Base-by-base conservation (phyloP, 768 basidiomycete genomes). In the Lanmaoa pseudosensibilis region DNA sequence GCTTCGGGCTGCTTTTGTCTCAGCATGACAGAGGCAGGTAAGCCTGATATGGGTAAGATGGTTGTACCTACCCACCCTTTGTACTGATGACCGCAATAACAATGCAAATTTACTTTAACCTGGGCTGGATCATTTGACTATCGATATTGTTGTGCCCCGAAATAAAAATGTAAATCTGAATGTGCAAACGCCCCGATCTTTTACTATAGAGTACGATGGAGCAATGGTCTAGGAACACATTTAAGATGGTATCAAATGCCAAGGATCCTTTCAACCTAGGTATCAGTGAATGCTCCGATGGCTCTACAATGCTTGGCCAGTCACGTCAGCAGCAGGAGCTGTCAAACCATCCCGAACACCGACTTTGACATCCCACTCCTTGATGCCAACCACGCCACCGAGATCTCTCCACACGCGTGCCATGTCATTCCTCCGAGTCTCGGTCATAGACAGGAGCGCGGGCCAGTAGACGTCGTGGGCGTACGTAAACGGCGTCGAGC, bases 331-430 rank as follows among this genome's bases (percentile, higher is more conserved):
- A 23, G 12, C n/a, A 4, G 50, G 36, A 3, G 10, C 9, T 8
- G 55, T 9, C 44, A 46, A 13, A 34, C 55, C 63, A 39, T 69
- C 69, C 12, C 61, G 61, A 19, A 62, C 55, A 9, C 58, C 55
- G 38, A 69, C 43, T 69, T 92, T 93, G 62, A 88, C 85, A 23
- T 90, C 87, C 83, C 86, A 91, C 67, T 96, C 93, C 65, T 81
- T 85, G 34, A 86, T 67, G 1, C 93, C 93, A 23, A 93, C 75
- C 49, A 64, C 77, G 2, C 78, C 89, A 2, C 93, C 94, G 21
- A 88, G 74, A 50, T 74, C 70, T 44, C 76, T 76, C 94, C 94
- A 96, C 38, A 76, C 80, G 45, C 78, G 77, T 60, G 80, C 74
- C 79, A 83, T 81, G 18, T 46, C 66, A 38, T 75, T 72, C 48